phyloP scores from a whole-genome alignment of 768 basidiomycete genomes.

The Tubosaeta sp. region DNA sequence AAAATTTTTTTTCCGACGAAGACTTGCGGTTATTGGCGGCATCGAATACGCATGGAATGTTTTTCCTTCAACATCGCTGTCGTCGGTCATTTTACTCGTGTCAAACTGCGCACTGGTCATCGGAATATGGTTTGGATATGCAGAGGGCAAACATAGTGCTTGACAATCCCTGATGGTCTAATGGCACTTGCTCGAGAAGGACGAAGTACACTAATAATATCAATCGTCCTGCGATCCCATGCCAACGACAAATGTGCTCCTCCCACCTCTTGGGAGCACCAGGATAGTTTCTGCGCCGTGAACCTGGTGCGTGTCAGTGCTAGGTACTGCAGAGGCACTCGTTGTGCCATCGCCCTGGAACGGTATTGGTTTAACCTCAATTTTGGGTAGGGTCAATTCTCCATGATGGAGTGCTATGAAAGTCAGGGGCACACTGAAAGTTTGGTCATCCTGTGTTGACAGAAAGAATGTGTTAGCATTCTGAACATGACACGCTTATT shows the following conservation, averaged over 20 bases:
- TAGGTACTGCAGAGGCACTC: constrained; percentile 45
- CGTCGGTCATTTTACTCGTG: constrained; percentile 51
- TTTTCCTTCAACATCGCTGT: constrained; percentile 71
- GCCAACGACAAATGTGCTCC: constrained; percentile 74
- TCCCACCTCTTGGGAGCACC: constrained; percentile 77
- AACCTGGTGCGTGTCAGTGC: constrained; percentile 74
- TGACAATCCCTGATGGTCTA: background rate
- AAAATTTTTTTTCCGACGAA: constrained; percentile 24
- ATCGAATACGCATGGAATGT: constrained; percentile 89
- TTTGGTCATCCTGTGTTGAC: constrained; percentile 52
- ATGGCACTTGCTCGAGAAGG: background rate
- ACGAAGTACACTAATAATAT: constrained; percentile 1
- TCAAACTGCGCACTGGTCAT: constrained; percentile 50
- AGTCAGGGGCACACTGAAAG: constrained; percentile 59
- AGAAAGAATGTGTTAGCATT: background rate
- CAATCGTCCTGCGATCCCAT: constrained; percentile 48
- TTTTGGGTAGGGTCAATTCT: constrained; percentile 69
- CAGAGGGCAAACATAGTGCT: constrained; percentile 32
- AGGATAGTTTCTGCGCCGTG: constrained; percentile 81
- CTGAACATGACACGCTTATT: background rate
- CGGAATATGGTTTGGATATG: constrained; percentile 52
- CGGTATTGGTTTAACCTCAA: constrained; percentile 60
- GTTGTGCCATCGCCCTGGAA: constrained; percentile 52
- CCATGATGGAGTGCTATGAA: constrained; percentile 88
- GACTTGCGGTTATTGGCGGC: constrained; percentile 51